Base-by-base conservation (phyloP, 176 grass and related monocot genomes). In the Panicum miliaceum region DNA sequence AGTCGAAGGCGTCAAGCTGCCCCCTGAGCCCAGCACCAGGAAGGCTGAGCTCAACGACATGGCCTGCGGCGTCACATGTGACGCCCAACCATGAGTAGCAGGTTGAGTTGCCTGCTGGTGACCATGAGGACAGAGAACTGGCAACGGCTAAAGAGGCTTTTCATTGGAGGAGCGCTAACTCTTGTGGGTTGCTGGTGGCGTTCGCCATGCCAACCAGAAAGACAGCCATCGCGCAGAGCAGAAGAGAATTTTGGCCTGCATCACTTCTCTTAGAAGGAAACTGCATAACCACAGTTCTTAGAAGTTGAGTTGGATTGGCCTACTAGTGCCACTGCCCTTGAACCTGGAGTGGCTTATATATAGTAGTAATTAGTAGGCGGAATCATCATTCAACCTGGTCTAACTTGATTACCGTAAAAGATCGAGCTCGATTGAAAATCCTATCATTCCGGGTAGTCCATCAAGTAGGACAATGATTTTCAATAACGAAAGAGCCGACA, bases 61-160 rank as follows among this genome's bases (percentile, higher is more conserved):
- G 79, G 77, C 75, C 73, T 29, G 51, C 3, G 52, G 43, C n/a
- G 34, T 81, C 74, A 32, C 90, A 92, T 26, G 45, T 72, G 68
- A 92, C 41, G 8, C 87, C 90, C 35, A 76, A 76, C 90, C 90
- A 92, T 40, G 37, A 46, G 61, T 87, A 92, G 61, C 87, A 92
- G 74, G 74, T 77, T 51, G 79, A 73, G 29, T 89, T 92, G 34
- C 62, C 27, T 6, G 26, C 75, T 5, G 63, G 70, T 6, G 84
- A 83, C 90, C 90, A 89, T 12, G 86, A 86, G 18, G 88, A 7
- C 54, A 46, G 63, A 43, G 32, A 40, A 22, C 19, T 67, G 7
- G 64, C 64, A 35, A 10, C 32, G 32, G 35, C 35, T 71, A 92
- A 43, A 32, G 67, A 86, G 56, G 83, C 73, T 79, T 89, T 92